Evolutionary conservation across 257 asterid species (phyloP).

Genomic region (Gardenia jasminoides): DNA sequence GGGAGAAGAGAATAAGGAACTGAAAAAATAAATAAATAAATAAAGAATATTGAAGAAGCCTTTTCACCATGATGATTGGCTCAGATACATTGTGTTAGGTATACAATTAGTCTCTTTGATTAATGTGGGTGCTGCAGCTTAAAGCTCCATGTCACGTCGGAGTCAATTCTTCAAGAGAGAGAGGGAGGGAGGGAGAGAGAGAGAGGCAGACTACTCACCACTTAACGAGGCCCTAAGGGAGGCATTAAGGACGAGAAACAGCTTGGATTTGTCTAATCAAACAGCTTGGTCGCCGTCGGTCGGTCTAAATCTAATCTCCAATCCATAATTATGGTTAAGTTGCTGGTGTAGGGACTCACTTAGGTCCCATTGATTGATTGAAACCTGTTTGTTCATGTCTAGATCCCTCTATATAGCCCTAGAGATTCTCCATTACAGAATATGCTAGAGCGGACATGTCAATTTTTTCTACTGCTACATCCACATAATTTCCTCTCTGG

Average conservation of each 20-base stretch:
- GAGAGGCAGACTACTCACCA: not conserved
- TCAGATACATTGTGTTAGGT: not conserved
- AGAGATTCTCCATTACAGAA: not conserved
- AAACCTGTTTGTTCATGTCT: not conserved
- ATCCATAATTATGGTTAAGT: not conserved
- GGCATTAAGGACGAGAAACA: constrained; percentile 1
- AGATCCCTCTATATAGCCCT: not conserved
- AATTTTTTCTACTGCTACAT: too few relatives aligned
- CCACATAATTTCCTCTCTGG: not conserved
- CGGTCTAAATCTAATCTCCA: too few relatives aligned
- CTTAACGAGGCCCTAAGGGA: not conserved
- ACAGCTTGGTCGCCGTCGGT: not conserved
- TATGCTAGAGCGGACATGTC: too few relatives aligned
- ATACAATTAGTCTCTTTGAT: too few relatives aligned
- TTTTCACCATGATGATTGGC: not conserved
- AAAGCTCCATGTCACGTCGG: not conserved
- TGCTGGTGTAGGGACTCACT: not conserved
- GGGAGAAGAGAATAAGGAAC: not conserved
- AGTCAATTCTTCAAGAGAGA: not conserved
- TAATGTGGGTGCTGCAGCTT: not conserved
- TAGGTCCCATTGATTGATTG: not conserved
- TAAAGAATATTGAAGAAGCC: not conserved
- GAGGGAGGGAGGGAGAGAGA: too few relatives aligned
- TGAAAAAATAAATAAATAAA: not conserved
- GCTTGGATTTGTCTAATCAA: constrained; percentile 3